Base-by-base conservation (phyloP, 768 basidiomycete genomes). In the Mycena alexandri region DNA sequence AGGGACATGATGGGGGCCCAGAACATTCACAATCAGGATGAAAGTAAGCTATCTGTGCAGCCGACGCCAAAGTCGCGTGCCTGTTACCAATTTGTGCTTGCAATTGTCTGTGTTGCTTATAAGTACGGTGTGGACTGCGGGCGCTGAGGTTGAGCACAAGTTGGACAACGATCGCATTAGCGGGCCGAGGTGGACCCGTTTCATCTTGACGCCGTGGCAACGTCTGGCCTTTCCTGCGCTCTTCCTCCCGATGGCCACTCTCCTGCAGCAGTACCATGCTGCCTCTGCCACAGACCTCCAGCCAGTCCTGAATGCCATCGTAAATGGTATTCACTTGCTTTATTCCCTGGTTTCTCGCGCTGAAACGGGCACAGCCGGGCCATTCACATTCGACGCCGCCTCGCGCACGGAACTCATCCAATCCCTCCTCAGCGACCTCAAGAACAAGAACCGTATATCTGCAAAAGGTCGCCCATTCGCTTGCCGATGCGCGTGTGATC, bases 351-450 rank as follows among this genome's bases (percentile, higher is more conserved):
- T 12, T 21, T n/a, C n/a, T 55, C 25, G 48, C 24, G 16, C 50
- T 33, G 16, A 43, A 24, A 53, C 29, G 34, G 22, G 10, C 53
- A 16, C 72, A 88, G 87, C 87, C 12, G 75, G 81, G 10, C 83
- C 85, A 8, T 82, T 85, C 38, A 77, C 82, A 36, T 80, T 90
- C 63, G 83, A 86, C 72, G 76, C 78, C 12, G 67, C 78, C 16
- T 79, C 85, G 63, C 87, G 90, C 58, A 77, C 81, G 44, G 78
- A 84, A n/a, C 81, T 93, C 53, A 82, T 93, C 34, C 85, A 86
- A 65, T 72, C 78, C 12, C 80, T 94, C 36, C 75, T 94, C 21
- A 80, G 84, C 57, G 93, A 94, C 78, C 80, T 93, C 47, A 84
- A 81, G 70, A 74, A 82, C 24, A 84, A 83, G 73, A 76, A 82